phyloP scores from a whole-genome alignment of 352 stramenopile species.

The Globisporangium camurandrum region DNA sequence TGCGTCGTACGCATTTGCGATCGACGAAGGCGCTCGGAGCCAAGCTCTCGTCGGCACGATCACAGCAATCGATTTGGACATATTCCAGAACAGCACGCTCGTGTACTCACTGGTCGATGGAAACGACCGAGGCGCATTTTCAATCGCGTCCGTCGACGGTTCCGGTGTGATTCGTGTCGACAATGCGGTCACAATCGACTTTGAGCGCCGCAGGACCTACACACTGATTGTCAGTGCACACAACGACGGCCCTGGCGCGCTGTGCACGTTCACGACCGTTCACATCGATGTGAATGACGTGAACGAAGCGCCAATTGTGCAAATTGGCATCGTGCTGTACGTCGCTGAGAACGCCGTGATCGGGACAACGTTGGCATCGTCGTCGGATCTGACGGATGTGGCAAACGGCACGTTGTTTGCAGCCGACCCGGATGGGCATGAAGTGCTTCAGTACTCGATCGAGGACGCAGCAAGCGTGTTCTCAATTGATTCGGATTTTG shows the following conservation, averaged over 20 bases:
- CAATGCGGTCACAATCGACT: constrained; percentile 28
- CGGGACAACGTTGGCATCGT: neutral
- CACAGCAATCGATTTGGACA: constrained; percentile 28
- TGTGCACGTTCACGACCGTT: constrained; percentile 16
- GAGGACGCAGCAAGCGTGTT: neutral
- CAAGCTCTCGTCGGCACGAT: constrained; percentile 25
- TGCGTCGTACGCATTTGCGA: constrained; percentile 20
- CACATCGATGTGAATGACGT: constrained; percentile 16
- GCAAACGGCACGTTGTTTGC: constrained; percentile 1
- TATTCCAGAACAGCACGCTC: constrained; percentile 44
- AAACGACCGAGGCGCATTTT: constrained; percentile 34
- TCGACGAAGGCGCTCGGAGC: constrained; percentile 30
- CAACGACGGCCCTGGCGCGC: constrained; percentile 19
- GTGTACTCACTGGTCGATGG: constrained; percentile 32
- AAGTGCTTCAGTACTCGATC: constrained; percentile 1
- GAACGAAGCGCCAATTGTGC: constrained; percentile 18
- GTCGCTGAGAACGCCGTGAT: constrained; percentile 17
- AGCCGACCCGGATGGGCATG: neutral
- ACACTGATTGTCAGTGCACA: constrained; percentile 12
- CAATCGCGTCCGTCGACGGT: constrained; percentile 25
- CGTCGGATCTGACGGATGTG: neutral
- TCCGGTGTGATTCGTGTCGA: constrained; percentile 27
- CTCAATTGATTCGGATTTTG: neutral
- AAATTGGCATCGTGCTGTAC: constrained; percentile 12
- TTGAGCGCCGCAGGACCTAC: constrained; percentile 24